Evolutionary conservation across 306 rosid genomes (phyloP), one percentile per base, ranked within the genome.

Genomic region (Trifolium repens): DNA sequence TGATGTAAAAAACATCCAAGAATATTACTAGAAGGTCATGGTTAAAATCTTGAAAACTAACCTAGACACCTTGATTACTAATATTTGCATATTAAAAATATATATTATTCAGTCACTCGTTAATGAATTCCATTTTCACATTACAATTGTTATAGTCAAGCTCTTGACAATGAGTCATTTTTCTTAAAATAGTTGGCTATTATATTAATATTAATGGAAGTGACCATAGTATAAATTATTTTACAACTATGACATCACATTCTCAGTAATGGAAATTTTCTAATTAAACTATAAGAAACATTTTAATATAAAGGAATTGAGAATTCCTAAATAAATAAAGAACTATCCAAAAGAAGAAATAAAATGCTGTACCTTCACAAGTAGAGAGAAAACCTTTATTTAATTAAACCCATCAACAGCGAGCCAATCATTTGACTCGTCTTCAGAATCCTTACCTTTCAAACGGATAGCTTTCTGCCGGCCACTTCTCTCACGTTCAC

Each of bases 401-500:
- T 91, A 87, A 67, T 84, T 88, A 83, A 72, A 32, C 35, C 35
- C 35, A 4, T 32, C 35, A 32, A 86, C 88, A 37, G 76, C 67
- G 62, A 86, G 91, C 98, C 99, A 94, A 77, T 89, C 99, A 84
- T 64, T 94, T 53, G 96, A 91, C 73, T 89, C 98, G 16, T 90
- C 96, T 88, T 86, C 96, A 9, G 91, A 89, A 63, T 94, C 91
- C 86, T 76, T 91, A 71, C 87, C 90, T 69, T 73, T 87, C 17
- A 79, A 73, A 76, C 32, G 77, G 15, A 79, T 47, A 9, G 76
- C 49, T 61, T 65, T 86, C 60, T 61, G 76, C 75, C 70, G 77
- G 66, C 72, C 76, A 57, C 80, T 83, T 59, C 78, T 68, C 43
- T 52, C 74, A 2, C 83, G 75, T 81, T 42, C 84, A 63, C 78